Evolutionary conservation across 805 yeast genomes (phyloP), one percentile per base, ranked within the genome.

Genomic region (Lipomyces kockii): DNA sequence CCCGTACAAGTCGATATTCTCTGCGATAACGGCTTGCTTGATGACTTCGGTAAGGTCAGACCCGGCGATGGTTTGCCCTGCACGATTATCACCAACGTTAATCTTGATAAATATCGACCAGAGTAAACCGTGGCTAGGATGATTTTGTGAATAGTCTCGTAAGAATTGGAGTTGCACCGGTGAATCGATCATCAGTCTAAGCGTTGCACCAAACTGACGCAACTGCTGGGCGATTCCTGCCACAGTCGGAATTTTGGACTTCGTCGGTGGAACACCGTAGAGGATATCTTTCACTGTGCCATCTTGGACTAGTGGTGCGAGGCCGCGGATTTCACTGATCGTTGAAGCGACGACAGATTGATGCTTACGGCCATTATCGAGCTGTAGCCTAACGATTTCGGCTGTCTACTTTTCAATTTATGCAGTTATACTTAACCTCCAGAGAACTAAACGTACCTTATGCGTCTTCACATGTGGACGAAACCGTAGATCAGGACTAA

Each of bases 391-490:
- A 75, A 77, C 88, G 90, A 54, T 84, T 75, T 27, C 76, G 72
- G 2, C 87, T 79, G 6, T 90, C 92, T 71, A 87, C 89, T 9
- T 80, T 70, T 11, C 29, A 46, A 54, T 20, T 8, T 2, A n/a
- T 9, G 2, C 6, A 0, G 2, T 54, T 17, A 27, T 17, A 20
- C 58, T 3, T 35, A 43, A 25, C 14, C 8, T 8, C 29, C n/a
- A 5, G 34, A 9, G 17, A 22, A n/a, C n/a, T 17, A 14, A 52
- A 27, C 49, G 1, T 54, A 65, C 83, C 76, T 90, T 90, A 76
- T 89, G 92, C 0, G 95, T 90, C 76, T 90, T 90, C 27, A 90
- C 86, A 75, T 89, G 92, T 2, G 90, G 88, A 67, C 96, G 80
- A 75, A 89, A 89, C 22, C 76, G 79, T 5, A 81, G 80, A 12